Conservation (phyloP, 2,329 filamentous ascomycete genomes). For the Berkeleyomyces basicola region DNA sequence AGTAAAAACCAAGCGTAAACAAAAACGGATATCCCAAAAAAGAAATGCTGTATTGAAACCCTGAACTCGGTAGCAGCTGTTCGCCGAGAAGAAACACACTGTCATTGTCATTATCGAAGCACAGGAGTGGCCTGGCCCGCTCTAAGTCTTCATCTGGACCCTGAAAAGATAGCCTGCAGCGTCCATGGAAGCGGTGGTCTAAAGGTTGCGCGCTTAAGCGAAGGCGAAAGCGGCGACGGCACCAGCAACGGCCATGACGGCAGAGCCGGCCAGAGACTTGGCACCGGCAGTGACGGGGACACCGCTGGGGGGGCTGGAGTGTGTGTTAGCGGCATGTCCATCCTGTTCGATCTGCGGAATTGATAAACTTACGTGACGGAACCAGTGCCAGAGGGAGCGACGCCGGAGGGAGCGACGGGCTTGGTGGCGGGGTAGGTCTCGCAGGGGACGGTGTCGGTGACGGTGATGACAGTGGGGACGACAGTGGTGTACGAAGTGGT, state of each 20-base stretch:
- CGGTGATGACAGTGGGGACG: slow-evolving; percentile 34
- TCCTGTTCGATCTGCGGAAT: background rate
- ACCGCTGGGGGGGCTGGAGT: slow-evolving; percentile 17
- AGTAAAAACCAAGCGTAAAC: slow-evolving; percentile 12
- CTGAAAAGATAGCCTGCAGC: background rate
- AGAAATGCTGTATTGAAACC: slow-evolving; percentile 14
- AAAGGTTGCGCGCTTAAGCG: slow-evolving; percentile 28
- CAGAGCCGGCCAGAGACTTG: slow-evolving; percentile 35
- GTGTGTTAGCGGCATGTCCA: slow-evolving; percentile 11
- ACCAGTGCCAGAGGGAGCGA: slow-evolving; percentile 26
- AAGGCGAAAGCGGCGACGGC: slow-evolving; percentile 37
- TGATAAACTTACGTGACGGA: slow-evolving; percentile 22
- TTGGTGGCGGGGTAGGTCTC: slow-evolving; percentile 18
- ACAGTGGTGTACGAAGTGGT: slow-evolving; percentile 40
- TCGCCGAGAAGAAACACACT: slow-evolving; percentile 9
- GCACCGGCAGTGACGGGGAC: slow-evolving; percentile 34
- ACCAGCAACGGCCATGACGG: slow-evolving; percentile 36
- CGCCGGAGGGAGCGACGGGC: slow-evolving; percentile 19
- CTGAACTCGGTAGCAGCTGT: slow-evolving; percentile 9
- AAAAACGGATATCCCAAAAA: slow-evolving; percentile 13
- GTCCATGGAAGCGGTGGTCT: background rate
- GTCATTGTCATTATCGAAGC: slow-evolving; percentile 13
- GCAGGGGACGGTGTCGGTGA: slow-evolving; percentile 27
- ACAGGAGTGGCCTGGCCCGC: slow-evolving; percentile 12
- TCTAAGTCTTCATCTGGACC: slow-evolving; percentile 3